These are phyloP conservation scores for Groenewaldozyma salmanticensis DNA, from an alignment of 805 yeast genomes.

Conservation along the genomic window DNA sequence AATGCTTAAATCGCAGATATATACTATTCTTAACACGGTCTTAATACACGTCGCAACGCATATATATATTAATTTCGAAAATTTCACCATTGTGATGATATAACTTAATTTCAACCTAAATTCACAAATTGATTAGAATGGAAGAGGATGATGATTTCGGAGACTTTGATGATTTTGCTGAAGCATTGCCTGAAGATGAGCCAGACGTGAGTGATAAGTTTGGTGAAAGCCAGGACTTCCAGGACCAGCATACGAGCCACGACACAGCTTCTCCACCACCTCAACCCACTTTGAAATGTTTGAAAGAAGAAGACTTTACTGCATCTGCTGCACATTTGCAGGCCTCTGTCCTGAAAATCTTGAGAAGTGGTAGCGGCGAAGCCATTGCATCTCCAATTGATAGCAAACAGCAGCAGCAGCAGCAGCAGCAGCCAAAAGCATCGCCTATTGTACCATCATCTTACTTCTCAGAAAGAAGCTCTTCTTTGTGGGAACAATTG, in stretches of 20 bases:
- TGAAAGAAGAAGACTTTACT: constrained; percentile 14
- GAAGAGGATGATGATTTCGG: constrained; percentile 19
- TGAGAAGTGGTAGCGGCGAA: too few species aligned
- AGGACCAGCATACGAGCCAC: background rate
- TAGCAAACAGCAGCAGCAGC: background rate
- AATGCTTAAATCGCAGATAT: too few species aligned
- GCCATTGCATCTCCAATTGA: background rate
- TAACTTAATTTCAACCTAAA: too few species aligned
- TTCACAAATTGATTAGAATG: background rate
- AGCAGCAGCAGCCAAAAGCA: background rate
- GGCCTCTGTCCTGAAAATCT: constrained; percentile 8
- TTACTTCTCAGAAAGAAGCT: constrained; percentile 17
- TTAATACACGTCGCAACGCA: too few species aligned
- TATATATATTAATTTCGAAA: too few species aligned
- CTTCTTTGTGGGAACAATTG: constrained; percentile 36
- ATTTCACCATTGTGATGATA: too few species aligned
- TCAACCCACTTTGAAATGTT: too few species aligned
- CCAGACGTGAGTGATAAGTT: background rate
- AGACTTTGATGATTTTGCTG: constrained; percentile 29
- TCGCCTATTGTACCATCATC: constrained; percentile 4
- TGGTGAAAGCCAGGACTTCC: constrained; percentile 12
- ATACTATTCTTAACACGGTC: too few species aligned
- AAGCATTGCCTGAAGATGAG: constrained; percentile 5
- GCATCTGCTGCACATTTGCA: constrained; percentile 15
- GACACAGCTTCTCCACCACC: background rate